Evolutionary conservation across 2,329 filamentous ascomycete species (phyloP).

Genomic region (Botrytis medusae): DNA sequence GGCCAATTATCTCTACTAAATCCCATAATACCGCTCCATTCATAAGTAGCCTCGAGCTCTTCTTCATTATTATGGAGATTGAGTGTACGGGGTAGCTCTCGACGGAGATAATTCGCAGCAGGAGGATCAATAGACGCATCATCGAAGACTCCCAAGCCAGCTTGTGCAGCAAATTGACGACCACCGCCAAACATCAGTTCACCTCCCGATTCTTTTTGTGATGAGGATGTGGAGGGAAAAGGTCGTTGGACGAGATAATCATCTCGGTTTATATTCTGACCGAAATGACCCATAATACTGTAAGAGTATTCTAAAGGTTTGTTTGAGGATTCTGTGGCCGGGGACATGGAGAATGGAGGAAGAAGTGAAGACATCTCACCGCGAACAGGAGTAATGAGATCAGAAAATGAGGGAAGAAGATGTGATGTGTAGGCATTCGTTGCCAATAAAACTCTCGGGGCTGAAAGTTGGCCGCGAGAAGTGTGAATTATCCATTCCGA

Average conservation of each 20-base stretch:
- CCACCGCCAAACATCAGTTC: slow-evolving; percentile 73
- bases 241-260: slow-evolving; percentile 75
- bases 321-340: slow-evolving; percentile 17
- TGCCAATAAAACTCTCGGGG: slow-evolving; percentile 68
- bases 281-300: slow-evolving; percentile 55
- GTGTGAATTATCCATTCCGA: slow-evolving; percentile 63
- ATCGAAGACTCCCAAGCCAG: slow-evolving; percentile 57
- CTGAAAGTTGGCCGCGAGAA: slow-evolving; percentile 62
- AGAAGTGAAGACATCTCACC: slow-evolving; percentile 69
- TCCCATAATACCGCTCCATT: slow-evolving; percentile 82
- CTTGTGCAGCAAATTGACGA: slow-evolving; percentile 53
- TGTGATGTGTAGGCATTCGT: slow-evolving; percentile 84
- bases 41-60: slow-evolving; percentile 48
- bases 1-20: slow-evolving; percentile 66
- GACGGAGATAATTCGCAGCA: slow-evolving; percentile 36
- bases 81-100: slow-evolving; percentile 32
- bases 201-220: slow-evolving; percentile 41
- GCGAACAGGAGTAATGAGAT: slow-evolving; percentile 73
- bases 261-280: slow-evolving; percentile 52
- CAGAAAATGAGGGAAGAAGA: slow-evolving; percentile 66
- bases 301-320: slow-evolving; percentile 44
- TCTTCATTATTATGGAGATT: slow-evolving; percentile 40
- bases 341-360: slow-evolving; percentile 49
- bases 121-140: slow-evolving; percentile 58
- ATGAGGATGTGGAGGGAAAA: slow-evolving; percentile 40